Evolutionary conservation across 106 monocot species (phyloP).

Genomic region (Apostasia ramifera): DNA sequence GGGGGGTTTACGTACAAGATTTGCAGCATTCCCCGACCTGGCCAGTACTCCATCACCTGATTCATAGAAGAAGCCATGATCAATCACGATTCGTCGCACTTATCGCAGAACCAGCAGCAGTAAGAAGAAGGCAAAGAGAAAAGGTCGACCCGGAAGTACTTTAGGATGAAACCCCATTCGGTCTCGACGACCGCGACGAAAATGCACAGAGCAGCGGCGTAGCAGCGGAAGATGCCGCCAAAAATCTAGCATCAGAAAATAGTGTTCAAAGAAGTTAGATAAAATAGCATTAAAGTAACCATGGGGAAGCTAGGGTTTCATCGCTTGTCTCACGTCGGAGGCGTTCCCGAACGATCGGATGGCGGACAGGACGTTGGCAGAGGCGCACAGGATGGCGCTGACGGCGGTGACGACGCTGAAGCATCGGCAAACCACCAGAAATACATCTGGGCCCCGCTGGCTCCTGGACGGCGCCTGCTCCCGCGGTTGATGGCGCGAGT

Average conservation of each 20-base stretch:
- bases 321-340: slow-evolving; percentile 31
- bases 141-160: slow-evolving; percentile 49
- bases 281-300: neutral
- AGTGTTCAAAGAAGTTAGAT: neutral
- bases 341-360: slow-evolving; percentile 52
- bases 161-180: slow-evolving; percentile 73
- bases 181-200: slow-evolving; percentile 79
- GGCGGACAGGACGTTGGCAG: slow-evolving; percentile 73
- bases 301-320: neutral
- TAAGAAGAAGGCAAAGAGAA: neutral
- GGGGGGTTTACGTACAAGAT: slow-evolving; percentile 65
- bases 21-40: slow-evolving; percentile 87
- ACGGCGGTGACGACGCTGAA: slow-evolving; percentile 73
- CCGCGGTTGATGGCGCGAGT: slow-evolving; percentile 15
- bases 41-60: slow-evolving; percentile 90
- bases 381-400: slow-evolving; percentile 64
- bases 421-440: slow-evolving; percentile 73
- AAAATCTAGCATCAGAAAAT: slow-evolving; percentile 46
- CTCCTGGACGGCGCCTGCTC: slow-evolving; percentile 1
- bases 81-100: neutral
- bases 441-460: slow-evolving; percentile 40
- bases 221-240: slow-evolving; percentile 95
- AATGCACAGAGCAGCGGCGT: slow-evolving; percentile 66
- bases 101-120: neutral
- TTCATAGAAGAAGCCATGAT: neutral